These are phyloP conservation scores for Pecoramyces ruminantium DNA, from an alignment of 192 early-diverging fungal genomes.

Conservation along the genomic window DNA sequence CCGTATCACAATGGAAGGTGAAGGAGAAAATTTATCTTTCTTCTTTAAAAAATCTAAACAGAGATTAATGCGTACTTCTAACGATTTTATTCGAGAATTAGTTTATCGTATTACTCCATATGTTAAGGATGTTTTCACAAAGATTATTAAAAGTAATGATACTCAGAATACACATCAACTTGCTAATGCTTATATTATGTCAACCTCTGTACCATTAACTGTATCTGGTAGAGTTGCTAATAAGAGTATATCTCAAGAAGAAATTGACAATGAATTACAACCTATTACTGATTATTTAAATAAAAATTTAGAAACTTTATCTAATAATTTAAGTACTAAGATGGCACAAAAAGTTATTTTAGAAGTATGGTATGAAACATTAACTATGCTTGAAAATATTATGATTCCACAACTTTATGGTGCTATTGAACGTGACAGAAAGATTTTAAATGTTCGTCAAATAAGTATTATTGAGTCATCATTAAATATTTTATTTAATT, in stretches of 20 bases:
- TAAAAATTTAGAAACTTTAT: slow-evolving; percentile 45
- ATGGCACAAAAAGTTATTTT: slow-evolving; percentile 46
- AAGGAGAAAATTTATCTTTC: slow-evolving; percentile 63
- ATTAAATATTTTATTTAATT: slow-evolving; percentile 16
- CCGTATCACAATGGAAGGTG: slow-evolving; percentile 58
- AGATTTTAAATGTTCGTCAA: slow-evolving; percentile 26
- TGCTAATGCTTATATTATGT: not conserved
- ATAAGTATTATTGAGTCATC: slow-evolving; percentile 14
- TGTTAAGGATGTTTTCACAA: slow-evolving; percentile 45
- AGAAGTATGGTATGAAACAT: slow-evolving; percentile 55
- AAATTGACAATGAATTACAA: slow-evolving; percentile 46
- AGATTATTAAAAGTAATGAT: slow-evolving; percentile 35
- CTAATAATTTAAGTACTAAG: slow-evolving; percentile 40
- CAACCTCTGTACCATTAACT: not conserved
- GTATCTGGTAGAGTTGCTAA: slow-evolving; percentile 6
- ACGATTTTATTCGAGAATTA: slow-evolving; percentile 51
- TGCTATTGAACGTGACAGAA: slow-evolving; percentile 18
- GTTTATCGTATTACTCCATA: slow-evolving; percentile 49
- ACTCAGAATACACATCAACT: slow-evolving; percentile 1
- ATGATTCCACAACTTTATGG: slow-evolving; percentile 48
- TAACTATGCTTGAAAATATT: slow-evolving; percentile 43
- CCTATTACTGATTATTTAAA: slow-evolving; percentile 64
- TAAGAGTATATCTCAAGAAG: slow-evolving; percentile 7
- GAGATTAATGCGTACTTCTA: slow-evolving; percentile 41
- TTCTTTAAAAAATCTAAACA: slow-evolving; percentile 66